Conservation (phyloP, 352 stramenopile species). For the Pythium brassicae region DNA sequence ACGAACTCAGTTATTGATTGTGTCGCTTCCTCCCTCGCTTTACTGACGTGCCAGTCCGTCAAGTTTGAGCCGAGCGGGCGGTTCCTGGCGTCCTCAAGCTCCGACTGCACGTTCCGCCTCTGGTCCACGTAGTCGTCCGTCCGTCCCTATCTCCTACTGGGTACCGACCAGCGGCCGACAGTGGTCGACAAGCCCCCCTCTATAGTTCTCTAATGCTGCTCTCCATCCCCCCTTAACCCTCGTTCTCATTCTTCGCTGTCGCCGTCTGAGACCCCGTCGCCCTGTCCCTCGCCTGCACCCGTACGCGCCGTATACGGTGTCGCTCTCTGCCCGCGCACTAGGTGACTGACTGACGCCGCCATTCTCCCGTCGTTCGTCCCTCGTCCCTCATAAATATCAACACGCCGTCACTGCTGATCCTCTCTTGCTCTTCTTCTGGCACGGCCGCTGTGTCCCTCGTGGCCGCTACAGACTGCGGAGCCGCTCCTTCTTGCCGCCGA, state of each 20-base stretch:
- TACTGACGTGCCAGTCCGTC: conserved; percentile 50
- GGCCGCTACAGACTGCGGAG: conserved; percentile 57
- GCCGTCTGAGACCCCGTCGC: too few species aligned
- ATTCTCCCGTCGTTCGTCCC: not conserved
- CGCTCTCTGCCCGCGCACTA: too few species aligned
- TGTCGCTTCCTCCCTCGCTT: conserved; percentile 1
- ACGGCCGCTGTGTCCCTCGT: not conserved
- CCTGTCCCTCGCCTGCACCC: not conserved
- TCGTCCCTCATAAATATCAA: conserved; percentile 3
- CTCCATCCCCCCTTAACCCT: not conserved
- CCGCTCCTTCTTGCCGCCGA: conserved; percentile 74
- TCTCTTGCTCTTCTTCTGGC: not conserved
- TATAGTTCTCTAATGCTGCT: conserved; percentile 2
- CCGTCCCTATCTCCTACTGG: conserved; percentile 1
- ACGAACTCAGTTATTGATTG: conserved; percentile 9
- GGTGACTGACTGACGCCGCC: not conserved
- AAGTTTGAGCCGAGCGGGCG: conserved; percentile 86
- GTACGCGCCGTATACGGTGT: too few species aligned
- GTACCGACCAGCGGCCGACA: conserved; percentile 2
- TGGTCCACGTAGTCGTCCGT: conserved; percentile 52
- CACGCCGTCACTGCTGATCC: too few species aligned
- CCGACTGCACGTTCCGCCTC: conserved; percentile 91
- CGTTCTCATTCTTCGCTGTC: not conserved
- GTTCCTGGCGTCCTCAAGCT: conserved; percentile 89
- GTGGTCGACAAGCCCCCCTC: not conserved